Evolutionary conservation across 2,329 filamentous ascomycete species (phyloP), one percentile per base, ranked within the genome.

Genomic region (Akanthomyces uredinophilus): DNA sequence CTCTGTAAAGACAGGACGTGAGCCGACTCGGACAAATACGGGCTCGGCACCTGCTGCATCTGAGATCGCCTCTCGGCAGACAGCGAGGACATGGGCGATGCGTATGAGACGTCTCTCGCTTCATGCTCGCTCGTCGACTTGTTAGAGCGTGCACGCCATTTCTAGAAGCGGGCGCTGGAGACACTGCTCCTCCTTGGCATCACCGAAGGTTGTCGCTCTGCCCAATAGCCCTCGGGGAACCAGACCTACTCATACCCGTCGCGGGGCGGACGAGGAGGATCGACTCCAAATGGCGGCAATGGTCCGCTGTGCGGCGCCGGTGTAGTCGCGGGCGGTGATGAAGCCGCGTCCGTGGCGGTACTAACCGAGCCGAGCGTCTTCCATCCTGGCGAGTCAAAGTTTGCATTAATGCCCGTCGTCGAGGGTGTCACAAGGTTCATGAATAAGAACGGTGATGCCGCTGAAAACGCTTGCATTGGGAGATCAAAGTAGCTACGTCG

Each of bases 151-250:
- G 73, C 72, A 39, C 73, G 70, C 77, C 77, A 80, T 68, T 71
- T 78, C 72, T 74, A 79, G 43, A 75, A 70, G 50, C 72, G 72
- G 22, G 68, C 72, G 29, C 68, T 70, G 27, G 72, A 69, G 56
- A 67, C 75, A 56, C 72, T 75, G 57, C 72, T 75, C 65, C 73
- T 70, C 18, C 70, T 68, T 1, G 71, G 67, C 4, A 64, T 53
- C 57, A 69, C 65, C 24, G 63, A 60, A 29, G 67, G 61, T 52
- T 79, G 74, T n/a, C 84, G 77, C 70, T 86, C 84, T n/a, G 84
- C 84, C 83, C 83, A 86, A 69, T 84, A 87, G 6, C 84, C 84
- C 57, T 79, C 81, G 1, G 84, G 83, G 68, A 83, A 86, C 84
- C 83, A 86, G 27, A 86, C 84, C 84, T 83, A 87, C 73, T 87